Conservation (phyloP, 257 asterid species). For the Solanum arcanum region DNA sequence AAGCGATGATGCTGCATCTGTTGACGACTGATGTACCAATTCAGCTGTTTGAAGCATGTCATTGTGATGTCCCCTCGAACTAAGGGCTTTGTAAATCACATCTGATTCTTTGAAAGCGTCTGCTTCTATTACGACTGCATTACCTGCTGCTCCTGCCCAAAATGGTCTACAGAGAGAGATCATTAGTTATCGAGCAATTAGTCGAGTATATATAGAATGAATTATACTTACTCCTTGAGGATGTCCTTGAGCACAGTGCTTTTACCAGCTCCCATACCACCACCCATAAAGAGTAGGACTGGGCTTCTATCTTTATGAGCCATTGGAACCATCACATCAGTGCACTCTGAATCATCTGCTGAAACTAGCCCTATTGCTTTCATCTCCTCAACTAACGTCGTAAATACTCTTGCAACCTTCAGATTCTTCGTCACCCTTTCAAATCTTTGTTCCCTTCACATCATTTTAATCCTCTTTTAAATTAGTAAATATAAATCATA, state of each 20-base stretch:
- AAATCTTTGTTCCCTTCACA: constrained; percentile 72
- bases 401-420: constrained; percentile 20
- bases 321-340: constrained; percentile 18
- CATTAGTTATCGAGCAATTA: background rate
- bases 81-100: constrained; percentile 76
- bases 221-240: constrained; percentile 10
- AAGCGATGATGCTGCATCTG: constrained; percentile 93
- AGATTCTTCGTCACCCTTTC: constrained; percentile 91
- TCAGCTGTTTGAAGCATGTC: constrained; percentile 99
- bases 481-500: background rate
- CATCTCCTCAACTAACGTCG: constrained; percentile 14
- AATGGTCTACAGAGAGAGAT: constrained; percentile 2
- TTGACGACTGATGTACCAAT: constrained; percentile 81
- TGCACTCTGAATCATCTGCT: constrained; percentile 7
- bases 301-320: constrained; percentile 18
- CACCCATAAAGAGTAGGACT: constrained; percentile 16
- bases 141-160: constrained; percentile 14
- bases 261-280: constrained; percentile 19
- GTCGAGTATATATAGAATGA: background rate
- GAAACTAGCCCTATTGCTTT: constrained; percentile 13
- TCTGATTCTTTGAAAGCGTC: constrained; percentile 97
- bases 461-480: background rate
- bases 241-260: constrained; percentile 16
- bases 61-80: constrained; percentile 70
- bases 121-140: constrained; percentile 22